phyloP scores from a whole-genome alignment of 495 filamentous ascomycete species.

The Darksidea phi region DNA sequence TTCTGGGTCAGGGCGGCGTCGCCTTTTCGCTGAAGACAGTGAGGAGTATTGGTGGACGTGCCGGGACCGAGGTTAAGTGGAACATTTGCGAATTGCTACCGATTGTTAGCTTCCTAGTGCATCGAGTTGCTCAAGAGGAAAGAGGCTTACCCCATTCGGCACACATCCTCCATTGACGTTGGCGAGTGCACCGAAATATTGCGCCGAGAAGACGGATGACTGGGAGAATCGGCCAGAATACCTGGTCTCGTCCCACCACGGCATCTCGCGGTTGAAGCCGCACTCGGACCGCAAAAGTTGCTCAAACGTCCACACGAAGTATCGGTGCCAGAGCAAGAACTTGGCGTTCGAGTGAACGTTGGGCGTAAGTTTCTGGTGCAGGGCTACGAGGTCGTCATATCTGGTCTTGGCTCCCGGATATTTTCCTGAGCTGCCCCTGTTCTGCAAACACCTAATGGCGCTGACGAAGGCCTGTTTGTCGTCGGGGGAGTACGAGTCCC shows the following conservation, averaged over 20 bases:
- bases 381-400: conserved; percentile 26
- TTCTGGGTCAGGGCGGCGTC: conserved; percentile 18
- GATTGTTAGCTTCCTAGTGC: conserved; percentile 3
- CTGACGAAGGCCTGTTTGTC: conserved; percentile 4
- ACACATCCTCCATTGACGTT: conserved; percentile 18
- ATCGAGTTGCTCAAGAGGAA: background rate
- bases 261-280: conserved; percentile 9
- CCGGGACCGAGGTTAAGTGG: conserved; percentile 24
- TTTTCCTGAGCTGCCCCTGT: conserved; percentile 1
- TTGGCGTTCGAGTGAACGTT: conserved; percentile 31
- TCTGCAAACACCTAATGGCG: conserved; percentile 21
- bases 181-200: conserved; percentile 18
- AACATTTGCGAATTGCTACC: conserved; percentile 21
- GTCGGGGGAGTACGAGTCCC: conserved; percentile 2
- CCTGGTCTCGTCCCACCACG: conserved; percentile 27
- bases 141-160: conserved; percentile 23
- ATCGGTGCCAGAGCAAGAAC: conserved; percentile 32
- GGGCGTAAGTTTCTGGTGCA: conserved; percentile 26
- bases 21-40: conserved; percentile 28
- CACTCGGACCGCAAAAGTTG: conserved; percentile 22
- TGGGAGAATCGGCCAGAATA: conserved; percentile 19
- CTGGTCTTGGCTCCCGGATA: conserved; percentile 15
- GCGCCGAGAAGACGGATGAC: conserved; percentile 11
- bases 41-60: conserved; percentile 9
- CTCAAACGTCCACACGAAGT: conserved; percentile 29